Conservation (phyloP, 495 filamentous ascomycete species). For the Aspergillus egyptiacus region DNA sequence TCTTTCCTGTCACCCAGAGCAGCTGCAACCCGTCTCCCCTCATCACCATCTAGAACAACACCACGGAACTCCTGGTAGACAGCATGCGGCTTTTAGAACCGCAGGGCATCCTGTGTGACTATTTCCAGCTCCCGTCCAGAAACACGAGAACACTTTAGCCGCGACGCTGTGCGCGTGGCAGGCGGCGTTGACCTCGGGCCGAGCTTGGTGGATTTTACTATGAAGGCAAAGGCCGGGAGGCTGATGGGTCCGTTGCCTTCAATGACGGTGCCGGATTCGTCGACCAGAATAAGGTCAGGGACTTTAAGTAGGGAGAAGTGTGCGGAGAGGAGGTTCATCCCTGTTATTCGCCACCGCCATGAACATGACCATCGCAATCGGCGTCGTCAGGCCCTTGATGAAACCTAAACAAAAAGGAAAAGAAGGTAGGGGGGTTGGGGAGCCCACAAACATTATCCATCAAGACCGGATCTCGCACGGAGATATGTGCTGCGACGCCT, state of each 20-base stretch:
- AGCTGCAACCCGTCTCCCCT: constrained; percentile 47
- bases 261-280: constrained; percentile 33
- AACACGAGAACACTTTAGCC: constrained; percentile 26
- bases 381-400: too few species aligned
- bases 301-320: constrained; percentile 31
- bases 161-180: constrained; percentile 33
- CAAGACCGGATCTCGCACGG: constrained; percentile 56
- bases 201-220: constrained; percentile 28
- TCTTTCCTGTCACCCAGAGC: constrained; percentile 47
- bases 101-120: constrained; percentile 41
- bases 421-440: neutral
- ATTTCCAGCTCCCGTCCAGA: constrained; percentile 34
- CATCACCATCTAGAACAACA: constrained; percentile 49
- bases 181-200: constrained; percentile 33
- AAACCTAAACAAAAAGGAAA: too few species aligned
- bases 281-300: constrained; percentile 32
- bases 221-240: constrained; percentile 58
- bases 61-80: constrained; percentile 41
- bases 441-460: constrained; percentile 24
- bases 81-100: constrained; percentile 41
- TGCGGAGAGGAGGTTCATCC: constrained; percentile 50
- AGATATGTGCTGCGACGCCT: constrained; percentile 61
- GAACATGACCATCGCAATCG: neutral
- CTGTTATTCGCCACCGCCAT: constrained; percentile 17
- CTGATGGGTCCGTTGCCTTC: constrained; percentile 42